These are phyloP conservation scores for Rhodotorula kratochvilovae DNA, from an alignment of 768 basidiomycete genomes.

Conservation along the genomic window DNA sequence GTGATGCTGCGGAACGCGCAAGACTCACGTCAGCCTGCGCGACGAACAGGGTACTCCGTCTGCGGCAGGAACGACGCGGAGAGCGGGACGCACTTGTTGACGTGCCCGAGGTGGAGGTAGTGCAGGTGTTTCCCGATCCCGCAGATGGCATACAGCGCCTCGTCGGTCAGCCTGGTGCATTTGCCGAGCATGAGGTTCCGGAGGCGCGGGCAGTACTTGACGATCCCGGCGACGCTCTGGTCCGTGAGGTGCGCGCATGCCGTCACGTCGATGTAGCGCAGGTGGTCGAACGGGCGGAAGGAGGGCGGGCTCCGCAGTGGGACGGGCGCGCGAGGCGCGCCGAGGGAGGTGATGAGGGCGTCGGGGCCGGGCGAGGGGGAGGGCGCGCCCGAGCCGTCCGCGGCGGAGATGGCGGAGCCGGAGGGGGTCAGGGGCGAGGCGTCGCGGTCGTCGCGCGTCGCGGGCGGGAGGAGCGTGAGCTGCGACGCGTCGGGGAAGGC, in stretches of 20 bases:
- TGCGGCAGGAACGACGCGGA: too few relatives aligned
- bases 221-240: constrained; percentile 72
- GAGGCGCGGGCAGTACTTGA: constrained; percentile 73
- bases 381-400: background rate
- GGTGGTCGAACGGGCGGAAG: constrained; percentile 61
- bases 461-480: constrained; percentile 4
- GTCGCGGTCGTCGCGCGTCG: background rate
- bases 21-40: background rate
- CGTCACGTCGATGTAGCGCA: constrained; percentile 90
- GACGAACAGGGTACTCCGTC: too few relatives aligned
- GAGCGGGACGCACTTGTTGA: constrained; percentile 49
- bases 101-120: constrained; percentile 92
- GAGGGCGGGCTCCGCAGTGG: constrained; percentile 43
- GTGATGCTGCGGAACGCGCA: constrained; percentile 60
- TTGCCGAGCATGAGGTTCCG: constrained; percentile 83
- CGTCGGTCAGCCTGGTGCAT: constrained; percentile 72
- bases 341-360: constrained; percentile 54
- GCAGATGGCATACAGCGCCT: constrained; percentile 75
- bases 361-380: background rate
- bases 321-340: background rate
- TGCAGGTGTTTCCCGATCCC: constrained; percentile 85
- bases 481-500: constrained; percentile 65
- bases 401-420: background rate
- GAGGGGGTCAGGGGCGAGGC: background rate
- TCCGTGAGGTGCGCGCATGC: constrained; percentile 77